These are phyloP conservation scores for Metarhizium rileyi DNA, from an alignment of 2,329 filamentous ascomycete genomes.

Conservation along the genomic window DNA sequence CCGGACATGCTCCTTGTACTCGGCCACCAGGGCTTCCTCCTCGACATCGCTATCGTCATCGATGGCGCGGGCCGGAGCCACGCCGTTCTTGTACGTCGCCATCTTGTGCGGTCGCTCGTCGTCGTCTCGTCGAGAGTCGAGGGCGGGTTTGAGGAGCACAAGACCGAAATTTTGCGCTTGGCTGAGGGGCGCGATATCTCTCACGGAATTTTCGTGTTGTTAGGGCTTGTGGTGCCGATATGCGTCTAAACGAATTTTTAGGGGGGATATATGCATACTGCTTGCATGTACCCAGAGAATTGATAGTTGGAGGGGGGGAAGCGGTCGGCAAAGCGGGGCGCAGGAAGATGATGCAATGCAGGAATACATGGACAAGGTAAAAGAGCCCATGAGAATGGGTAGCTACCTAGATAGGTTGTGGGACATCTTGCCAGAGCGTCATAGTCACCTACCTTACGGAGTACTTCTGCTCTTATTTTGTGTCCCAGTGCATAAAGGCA, in stretches of 20 bases:
- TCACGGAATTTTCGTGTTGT: constrained; percentile 26
- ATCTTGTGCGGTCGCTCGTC: constrained; percentile 31
- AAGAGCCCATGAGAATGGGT: not conserved
- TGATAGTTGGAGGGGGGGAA: constrained; percentile 10
- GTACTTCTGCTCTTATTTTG: not conserved
- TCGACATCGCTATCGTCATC: constrained; percentile 88
- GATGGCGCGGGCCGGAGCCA: constrained; percentile 47
- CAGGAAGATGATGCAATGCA: not conserved
- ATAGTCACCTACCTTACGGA: not conserved
- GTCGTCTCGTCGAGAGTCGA: constrained; percentile 16
- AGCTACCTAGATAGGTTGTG: no score
- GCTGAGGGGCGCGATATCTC: constrained; percentile 16
- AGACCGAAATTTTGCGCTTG: constrained; percentile 26
- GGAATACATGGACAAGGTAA: not conserved
- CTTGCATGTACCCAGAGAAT: constrained; percentile 17
- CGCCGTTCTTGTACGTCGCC: constrained; percentile 54
- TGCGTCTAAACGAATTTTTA: constrained; percentile 13
- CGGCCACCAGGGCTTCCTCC: constrained; percentile 89
- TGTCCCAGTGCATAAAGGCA: not conserved
- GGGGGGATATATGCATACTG: constrained; percentile 17
- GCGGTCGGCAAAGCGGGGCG: constrained; percentile 19
- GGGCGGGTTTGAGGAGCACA: constrained; percentile 17
- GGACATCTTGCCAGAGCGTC: not conserved
- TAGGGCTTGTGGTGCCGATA: constrained; percentile 29
- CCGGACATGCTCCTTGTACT: constrained; percentile 93